These are phyloP conservation scores for Eutypella sp. DNA, from an alignment of 2,329 filamentous ascomycete species.

Conservation along the genomic window DNA sequence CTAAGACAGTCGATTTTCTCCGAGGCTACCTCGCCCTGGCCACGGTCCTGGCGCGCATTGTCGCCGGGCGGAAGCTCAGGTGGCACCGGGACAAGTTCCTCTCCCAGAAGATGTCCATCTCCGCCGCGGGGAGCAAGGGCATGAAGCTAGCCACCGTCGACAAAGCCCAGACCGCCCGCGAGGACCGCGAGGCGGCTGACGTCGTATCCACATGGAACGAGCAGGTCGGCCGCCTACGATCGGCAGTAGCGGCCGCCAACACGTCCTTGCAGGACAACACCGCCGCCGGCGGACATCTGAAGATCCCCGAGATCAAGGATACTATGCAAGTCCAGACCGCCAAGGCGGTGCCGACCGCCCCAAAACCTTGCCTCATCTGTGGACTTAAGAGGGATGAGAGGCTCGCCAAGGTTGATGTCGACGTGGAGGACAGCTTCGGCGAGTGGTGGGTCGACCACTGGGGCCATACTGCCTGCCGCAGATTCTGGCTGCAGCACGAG, in stretches of 20 bases:
- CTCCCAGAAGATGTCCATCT: conserved; percentile 84
- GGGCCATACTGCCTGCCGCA: conserved; percentile 73
- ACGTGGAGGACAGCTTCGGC: conserved; percentile 84
- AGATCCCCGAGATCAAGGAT: conserved; percentile 67
- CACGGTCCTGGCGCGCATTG: conserved; percentile 69
- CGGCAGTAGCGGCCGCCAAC: conserved; percentile 64
- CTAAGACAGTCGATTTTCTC: conserved; percentile 58
- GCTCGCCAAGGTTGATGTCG: conserved; percentile 66
- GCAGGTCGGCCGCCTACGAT: conserved; percentile 69
- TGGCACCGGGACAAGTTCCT: conserved; percentile 89
- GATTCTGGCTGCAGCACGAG: conserved; percentile 81
- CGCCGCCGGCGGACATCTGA: conserved; percentile 32
- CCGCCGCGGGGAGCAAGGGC: conserved; percentile 67
- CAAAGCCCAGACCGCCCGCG: conserved; percentile 73
- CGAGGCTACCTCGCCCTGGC: conserved; percentile 58
- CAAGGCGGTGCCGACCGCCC: conserved; percentile 68
- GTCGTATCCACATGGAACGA: conserved; percentile 70
- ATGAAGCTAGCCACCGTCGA: conserved; percentile 92
- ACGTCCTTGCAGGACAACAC: conserved; percentile 34
- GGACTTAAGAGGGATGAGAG: conserved; percentile 85
- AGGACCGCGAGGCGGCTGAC: conserved; percentile 80
- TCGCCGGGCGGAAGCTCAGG: conserved; percentile 77
- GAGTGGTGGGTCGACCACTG: conserved; percentile 96
- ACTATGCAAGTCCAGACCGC: conserved; percentile 63
- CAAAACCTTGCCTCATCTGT: conserved; percentile 77